Percentiles rank a stretch among this genome's conserved stretches.
These are phyloP conservation scores for Flaveria robusta DNA, from an alignment of 129 eudicot genomes.

Conservation along the genomic window DNA sequence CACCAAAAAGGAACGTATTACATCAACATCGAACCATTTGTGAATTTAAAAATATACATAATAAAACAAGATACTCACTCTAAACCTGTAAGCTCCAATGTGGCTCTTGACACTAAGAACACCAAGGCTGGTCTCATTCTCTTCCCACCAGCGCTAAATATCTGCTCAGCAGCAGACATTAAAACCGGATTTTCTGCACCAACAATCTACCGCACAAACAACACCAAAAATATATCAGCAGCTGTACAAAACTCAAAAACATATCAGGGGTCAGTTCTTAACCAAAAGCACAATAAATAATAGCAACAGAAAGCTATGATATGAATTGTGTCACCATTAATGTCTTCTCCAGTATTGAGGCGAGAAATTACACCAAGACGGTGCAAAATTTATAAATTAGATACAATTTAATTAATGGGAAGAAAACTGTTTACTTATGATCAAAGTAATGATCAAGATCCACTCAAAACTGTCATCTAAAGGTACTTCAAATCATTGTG, in stretches of 20 bases:
- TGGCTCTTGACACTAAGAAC: slow-evolving; percentile 90
- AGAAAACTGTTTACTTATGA: background rate
- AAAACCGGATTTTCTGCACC: slow-evolving; percentile 96
- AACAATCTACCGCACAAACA: slow-evolving; percentile 64
- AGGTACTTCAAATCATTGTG: background rate
- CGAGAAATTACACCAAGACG: background rate
- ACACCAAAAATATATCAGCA: slow-evolving; percentile 2
- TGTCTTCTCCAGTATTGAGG: background rate
- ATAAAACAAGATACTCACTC: slow-evolving; percentile 48
- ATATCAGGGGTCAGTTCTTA: background rate
- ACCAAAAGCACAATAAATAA: background rate
- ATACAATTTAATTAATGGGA: background rate
- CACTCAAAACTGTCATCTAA: background rate
- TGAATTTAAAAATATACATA: background rate
- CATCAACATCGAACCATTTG: slow-evolving; percentile 6
- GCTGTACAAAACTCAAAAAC: background rate
- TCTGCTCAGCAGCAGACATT: slow-evolving; percentile 97
- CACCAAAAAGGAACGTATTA: slow-evolving; percentile 3
- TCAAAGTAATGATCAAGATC: background rate
- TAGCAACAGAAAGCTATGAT: background rate
- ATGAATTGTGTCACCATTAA: background rate
- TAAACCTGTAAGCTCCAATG: slow-evolving; percentile 69
- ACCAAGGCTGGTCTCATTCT: slow-evolving; percentile 98
- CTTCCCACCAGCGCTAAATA: slow-evolving; percentile 97
- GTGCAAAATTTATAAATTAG: background rate